Conservation (phyloP, 345 rosid genomes). For the Boechera retrofracta region DNA sequence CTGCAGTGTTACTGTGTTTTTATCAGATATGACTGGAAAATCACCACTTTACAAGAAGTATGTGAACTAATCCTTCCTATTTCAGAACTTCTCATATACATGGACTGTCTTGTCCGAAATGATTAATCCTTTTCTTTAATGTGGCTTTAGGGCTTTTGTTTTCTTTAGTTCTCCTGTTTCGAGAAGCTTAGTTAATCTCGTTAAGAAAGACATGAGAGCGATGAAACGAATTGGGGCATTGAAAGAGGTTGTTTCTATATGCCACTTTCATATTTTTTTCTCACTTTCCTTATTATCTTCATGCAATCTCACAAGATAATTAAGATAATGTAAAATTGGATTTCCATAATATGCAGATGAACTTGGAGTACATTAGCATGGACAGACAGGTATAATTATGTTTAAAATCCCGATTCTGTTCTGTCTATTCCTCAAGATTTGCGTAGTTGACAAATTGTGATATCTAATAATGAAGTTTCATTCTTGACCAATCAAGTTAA, state of each 20-base stretch:
- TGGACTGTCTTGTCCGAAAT: not conserved
- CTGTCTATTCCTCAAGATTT: slow-evolving; percentile 10
- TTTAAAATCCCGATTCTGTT: slow-evolving; percentile 5
- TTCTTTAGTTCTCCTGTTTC: slow-evolving; percentile 95
- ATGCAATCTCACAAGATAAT: slow-evolving; percentile 10
- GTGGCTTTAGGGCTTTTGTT: slow-evolving; percentile 78
- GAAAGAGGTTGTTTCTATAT: slow-evolving; percentile 67
- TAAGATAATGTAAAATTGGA: not conserved
- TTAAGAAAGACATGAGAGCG: slow-evolving; percentile 76
- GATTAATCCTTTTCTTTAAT: not conserved
- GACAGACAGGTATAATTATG: slow-evolving; percentile 73
- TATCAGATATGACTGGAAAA: slow-evolving; percentile 94
- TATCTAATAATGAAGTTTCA: slow-evolving; percentile 13
- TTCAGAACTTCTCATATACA: not conserved
- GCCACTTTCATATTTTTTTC: not conserved
- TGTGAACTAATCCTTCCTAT: slow-evolving; percentile 44
- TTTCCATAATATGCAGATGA: slow-evolving; percentile 72
- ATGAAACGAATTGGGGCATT: slow-evolving; percentile 86
- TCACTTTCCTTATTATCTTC: slow-evolving; percentile 10
- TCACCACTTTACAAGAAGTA: slow-evolving; percentile 91
- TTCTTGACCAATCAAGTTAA: not conserved
- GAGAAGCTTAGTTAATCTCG: slow-evolving; percentile 70
- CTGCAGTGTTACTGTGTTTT: slow-evolving; percentile 74
- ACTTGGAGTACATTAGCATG: slow-evolving; percentile 93
- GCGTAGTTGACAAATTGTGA: not conserved